Percentiles rank a stretch among this genome's conserved stretches.
These are phyloP conservation scores for Candida chilensis DNA, from an alignment of 805 yeast genomes.

Conservation along the genomic window DNA sequence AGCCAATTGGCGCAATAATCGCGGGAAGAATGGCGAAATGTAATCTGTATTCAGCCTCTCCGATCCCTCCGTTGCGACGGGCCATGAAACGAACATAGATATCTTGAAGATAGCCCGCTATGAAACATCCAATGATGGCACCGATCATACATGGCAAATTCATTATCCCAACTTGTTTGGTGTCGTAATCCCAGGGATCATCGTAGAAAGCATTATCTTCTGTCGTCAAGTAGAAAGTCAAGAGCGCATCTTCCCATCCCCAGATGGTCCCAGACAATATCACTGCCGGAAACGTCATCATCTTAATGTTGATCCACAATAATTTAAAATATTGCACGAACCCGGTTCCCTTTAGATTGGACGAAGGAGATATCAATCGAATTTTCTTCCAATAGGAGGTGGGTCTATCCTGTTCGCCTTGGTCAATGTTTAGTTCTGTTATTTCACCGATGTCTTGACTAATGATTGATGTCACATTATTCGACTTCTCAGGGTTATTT, in stretches of 20 bases:
- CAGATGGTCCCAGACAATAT: constrained; percentile 62
- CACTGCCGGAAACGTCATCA: constrained; percentile 58
- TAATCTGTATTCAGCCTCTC: constrained; percentile 58
- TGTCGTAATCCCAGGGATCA: constrained; percentile 57
- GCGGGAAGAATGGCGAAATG: constrained; percentile 49
- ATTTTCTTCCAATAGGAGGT: constrained; percentile 37
- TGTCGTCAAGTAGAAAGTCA: constrained; percentile 66
- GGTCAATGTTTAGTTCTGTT: constrained; percentile 2
- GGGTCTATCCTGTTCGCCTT: constrained; percentile 29
- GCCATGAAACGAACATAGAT: constrained; percentile 54
- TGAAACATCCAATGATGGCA: constrained; percentile 55
- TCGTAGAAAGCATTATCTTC: constrained; percentile 61
- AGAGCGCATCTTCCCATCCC: constrained; percentile 74
- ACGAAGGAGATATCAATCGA: constrained; percentile 42
- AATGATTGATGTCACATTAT: background rate
- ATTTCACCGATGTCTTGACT: constrained; percentile 1
- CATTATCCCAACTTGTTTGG: constrained; percentile 66
- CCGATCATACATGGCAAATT: constrained; percentile 64
- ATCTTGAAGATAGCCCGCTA: constrained; percentile 55
- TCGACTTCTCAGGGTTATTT: constrained; percentile 1
- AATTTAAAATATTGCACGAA: constrained; percentile 54
- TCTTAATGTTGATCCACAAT: constrained; percentile 39
- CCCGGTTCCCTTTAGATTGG: constrained; percentile 56
- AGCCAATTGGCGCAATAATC: constrained; percentile 51
- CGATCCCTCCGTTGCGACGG: constrained; percentile 47